Evolutionary conservation across 2,329 filamentous ascomycete genomes (phyloP).

Genomic region (Colletotrichum sp.): DNA sequence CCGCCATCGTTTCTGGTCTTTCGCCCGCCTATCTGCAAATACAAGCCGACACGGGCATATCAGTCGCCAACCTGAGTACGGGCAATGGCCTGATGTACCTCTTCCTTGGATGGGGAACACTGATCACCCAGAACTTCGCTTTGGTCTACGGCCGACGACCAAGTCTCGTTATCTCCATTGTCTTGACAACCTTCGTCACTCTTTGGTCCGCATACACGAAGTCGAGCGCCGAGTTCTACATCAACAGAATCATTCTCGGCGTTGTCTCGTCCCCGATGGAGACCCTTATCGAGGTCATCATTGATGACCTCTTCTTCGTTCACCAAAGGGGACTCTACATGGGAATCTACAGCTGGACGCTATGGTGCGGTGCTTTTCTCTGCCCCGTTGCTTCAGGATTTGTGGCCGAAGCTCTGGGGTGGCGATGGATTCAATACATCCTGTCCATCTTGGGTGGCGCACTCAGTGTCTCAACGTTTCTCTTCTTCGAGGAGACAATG

Average conservation of each 20-base stretch:
- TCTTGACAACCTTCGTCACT: conserved; percentile 21
- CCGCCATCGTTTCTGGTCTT: conserved; percentile 27
- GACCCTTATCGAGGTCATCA: conserved; percentile 27
- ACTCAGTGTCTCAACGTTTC: conserved; percentile 19
- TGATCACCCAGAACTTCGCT: conserved; percentile 25
- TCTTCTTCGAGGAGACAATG: conserved; percentile 31
- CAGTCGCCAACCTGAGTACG: conserved; percentile 28
- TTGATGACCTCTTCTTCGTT: conserved; percentile 25
- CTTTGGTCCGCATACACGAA: conserved; percentile 27
- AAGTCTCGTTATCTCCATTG: conserved; percentile 21
- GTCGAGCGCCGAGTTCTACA: conserved; percentile 26
- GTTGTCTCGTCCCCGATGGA: conserved; percentile 26
- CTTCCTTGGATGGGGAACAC: conserved; percentile 25
- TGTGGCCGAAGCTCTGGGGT: conserved; percentile 24
- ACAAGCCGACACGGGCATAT: conserved; percentile 27
- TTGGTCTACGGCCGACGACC: conserved; percentile 23
- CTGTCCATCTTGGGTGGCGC: conserved; percentile 21
- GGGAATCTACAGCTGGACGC: conserved; percentile 27
- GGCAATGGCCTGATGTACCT: conserved; percentile 26
- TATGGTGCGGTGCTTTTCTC: conserved; percentile 29
- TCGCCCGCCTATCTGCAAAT: conserved; percentile 29
- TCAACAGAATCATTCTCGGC: conserved; percentile 27
- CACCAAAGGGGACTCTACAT: conserved; percentile 29
- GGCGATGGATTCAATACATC: conserved; percentile 30
- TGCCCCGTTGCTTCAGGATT: conserved; percentile 27